Evolutionary conservation across 257 asterid species (phyloP), one percentile per base, ranked within the genome.

Genomic region (Salvia rosmarinus): DNA sequence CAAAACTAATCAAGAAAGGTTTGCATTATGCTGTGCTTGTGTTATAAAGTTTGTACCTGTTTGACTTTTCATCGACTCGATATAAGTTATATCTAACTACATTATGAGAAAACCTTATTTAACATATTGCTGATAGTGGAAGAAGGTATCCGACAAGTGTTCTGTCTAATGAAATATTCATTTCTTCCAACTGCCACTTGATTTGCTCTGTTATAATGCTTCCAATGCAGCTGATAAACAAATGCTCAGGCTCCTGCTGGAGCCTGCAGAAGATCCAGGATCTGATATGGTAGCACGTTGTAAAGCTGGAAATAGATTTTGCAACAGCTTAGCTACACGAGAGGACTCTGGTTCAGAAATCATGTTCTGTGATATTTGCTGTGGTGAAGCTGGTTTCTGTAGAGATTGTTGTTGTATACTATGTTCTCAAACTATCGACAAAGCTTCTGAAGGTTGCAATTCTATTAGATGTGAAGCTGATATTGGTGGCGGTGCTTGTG

Each of bases 371-470:
- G 96, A 90, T 70, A 66, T 80, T 68, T 94, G 98, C 85, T 94
- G 98, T 77, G 68, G 77, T 61, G 95, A 86, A 64, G 88, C 91
- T 54, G 78, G 79, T 60, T 94, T 87, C 68, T 94, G 98, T 81
- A 81, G 91, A 73, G 91, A 86, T 34, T 94, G 98, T 76, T 87
- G 96, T 66, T 94, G 98, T 79, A 88, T 94, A 62, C 84, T 90
- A 20, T 94, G 98, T 80, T 77, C 86, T 68, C 81, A 79, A 83
- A 79, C 68, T 28, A 75, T 88, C 10, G 72, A 71, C 65, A 76
- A 77, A 47, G 72, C 73, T 21, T 59, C 63, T 46, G 82, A 75
- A 17, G 82, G 80, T 70, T 83, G 82, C 75, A 74, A 75, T 79
- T 85, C 75, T 74, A 73, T 94, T 58, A 89, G 68, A 72, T 94